Base-by-base conservation (phyloP, 75 land plant genomes). In the Cupressus sempervirens region DNA sequence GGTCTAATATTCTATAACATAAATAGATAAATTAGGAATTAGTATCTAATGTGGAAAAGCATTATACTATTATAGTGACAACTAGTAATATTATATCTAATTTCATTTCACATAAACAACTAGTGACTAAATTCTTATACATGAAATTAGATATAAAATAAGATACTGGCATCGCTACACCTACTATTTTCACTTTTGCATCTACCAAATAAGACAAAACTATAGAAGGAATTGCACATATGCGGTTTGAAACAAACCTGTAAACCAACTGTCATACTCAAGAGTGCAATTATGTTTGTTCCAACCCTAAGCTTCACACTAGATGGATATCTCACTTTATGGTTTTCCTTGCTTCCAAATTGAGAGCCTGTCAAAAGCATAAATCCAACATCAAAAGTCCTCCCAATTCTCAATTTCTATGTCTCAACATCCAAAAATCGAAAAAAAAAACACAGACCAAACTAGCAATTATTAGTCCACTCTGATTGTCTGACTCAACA, bases 1-100 rank as follows among this genome's bases (percentile, higher is more conserved):
- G 89, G 38, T 15, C 98, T 97, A 84, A 84, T 88, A 83, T 94
- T 95, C 98, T 96, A 18, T 76, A 87, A 68, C 35, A 40, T 50
- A 87, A 34, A 53, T 35, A 80, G 36, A n/a, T 10, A 79, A 79
- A 79, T 8, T 3, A 18, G n/a, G 18, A 45, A 13, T 72, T 12
- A 79, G 30, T 79, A 45, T 36, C 14, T 79, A 11, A 4, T 10
- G 15, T 26, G 46, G 80, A 41, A 45, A 79, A n/a, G 81, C 46
- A n/a, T 79, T 26, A 79, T 9, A 38, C 40, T 38, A 38, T 38
- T 38, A 38, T 38, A 43, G 48, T 43, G 29, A 10, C 7, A 79
- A 23, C 50, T 30, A 79, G 12, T 41, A 23, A 23, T 79, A 41
- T 50, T 43, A 32, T 12, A 43, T 45, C 6, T 0, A 14, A n/a